Base-by-base conservation (phyloP, 2,329 filamentous ascomycete genomes). In the Fusarium hostae region DNA sequence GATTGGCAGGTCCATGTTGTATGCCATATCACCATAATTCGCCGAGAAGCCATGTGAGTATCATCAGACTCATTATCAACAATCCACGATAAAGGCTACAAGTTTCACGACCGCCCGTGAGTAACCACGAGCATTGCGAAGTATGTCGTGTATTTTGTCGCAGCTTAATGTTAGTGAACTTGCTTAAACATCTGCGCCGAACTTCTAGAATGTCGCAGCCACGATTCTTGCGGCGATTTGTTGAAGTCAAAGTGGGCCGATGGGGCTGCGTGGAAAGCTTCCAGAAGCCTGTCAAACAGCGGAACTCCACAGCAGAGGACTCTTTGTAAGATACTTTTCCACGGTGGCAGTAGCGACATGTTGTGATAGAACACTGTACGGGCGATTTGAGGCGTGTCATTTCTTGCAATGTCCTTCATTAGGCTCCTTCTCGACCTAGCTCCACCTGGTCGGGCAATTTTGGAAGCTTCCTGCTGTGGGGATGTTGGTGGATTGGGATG, bases 201-300 rank as follows among this genome's bases (percentile, higher is more conserved):
- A 50, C 60, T 55, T 66, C 54, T 60, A 44, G 54, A 61, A 60
- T 37, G 57, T 63, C 66, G 63, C 66, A 70, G 58, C 57, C 59
- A 71, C 70, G 64, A 64, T 74, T 68, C 56, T 62, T 48, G 59
- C 61, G 61, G 63, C 40, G 37, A 59, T 68, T 68, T 68, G 71
- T 69, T 65, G 67, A 64, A 65, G 60, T 52, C 62, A 45, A 45
- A 50, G 73, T 76, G 74, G 76, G 59, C 61, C 69, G 52, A 70
- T 54, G 66, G 63, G 68, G 63, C 62, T 73, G 66, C 59, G 72
- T 75, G 52, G 77, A 78, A 78, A 69, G 63, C 63, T 78, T 78
- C 77, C 72, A 78, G 77, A 78, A 78, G 68, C 57, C 68, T 67
- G 68, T 68, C 70, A 75, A 54, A 59, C 48, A 30, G 28, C 40